Conservation (phyloP, 2,329 filamentous ascomycete species). For the Xylaria digitata region DNA sequence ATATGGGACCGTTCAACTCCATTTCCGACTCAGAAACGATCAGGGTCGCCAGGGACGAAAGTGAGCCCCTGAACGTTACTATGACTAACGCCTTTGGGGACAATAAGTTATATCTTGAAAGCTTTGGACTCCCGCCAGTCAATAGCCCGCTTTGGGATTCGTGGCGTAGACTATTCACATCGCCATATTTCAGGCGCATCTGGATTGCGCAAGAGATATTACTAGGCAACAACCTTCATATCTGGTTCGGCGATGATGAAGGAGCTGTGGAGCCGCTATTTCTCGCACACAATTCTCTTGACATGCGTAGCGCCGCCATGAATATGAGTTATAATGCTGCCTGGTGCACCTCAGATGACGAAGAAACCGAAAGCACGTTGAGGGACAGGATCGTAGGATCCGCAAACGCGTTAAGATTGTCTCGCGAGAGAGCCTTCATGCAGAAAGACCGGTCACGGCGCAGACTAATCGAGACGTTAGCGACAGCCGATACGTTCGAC, state of each 20-base stretch:
- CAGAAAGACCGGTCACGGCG: neutral
- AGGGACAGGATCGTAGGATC: conserved; percentile 24
- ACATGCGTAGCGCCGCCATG: conserved; percentile 13
- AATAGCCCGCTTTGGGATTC: conserved; percentile 31
- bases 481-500: conserved; percentile 14
- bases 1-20: conserved; percentile 14
- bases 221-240: conserved; percentile 22
- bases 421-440: conserved; percentile 18
- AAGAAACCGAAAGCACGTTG: conserved; percentile 2
- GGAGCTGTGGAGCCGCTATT: conserved; percentile 17
- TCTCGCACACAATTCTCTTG: conserved; percentile 14
- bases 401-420: conserved; percentile 18
- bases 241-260: conserved; percentile 27
- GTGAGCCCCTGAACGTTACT: conserved; percentile 8
- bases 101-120: conserved; percentile 25
- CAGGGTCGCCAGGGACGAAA: conserved; percentile 6
- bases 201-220: conserved; percentile 32
- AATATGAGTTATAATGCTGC: conserved; percentile 28
- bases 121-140: conserved; percentile 24
- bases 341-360: conserved; percentile 17
- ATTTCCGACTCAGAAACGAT: conserved; percentile 14
- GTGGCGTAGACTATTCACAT: conserved; percentile 25
- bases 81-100: neutral
- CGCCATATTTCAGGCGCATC: conserved; percentile 33
- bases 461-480: conserved; percentile 29